Evolutionary conservation across 352 stramenopile genomes (phyloP).

Genomic region (Globisporangium abappressorium): DNA sequence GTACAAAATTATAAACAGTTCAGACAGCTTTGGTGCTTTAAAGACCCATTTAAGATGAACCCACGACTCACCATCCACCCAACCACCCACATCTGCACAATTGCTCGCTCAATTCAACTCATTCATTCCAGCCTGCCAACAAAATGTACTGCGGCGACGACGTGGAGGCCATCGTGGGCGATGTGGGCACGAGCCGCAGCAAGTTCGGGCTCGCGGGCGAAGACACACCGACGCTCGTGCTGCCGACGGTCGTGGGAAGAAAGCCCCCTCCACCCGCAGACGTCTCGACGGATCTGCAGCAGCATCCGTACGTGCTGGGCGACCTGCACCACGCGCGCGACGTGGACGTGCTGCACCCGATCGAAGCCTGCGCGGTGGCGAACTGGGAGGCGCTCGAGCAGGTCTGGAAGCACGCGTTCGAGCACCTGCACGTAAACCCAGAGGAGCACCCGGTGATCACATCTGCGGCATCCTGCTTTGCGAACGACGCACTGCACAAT

Average conservation of each 20-base stretch:
- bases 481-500: slow-evolving; percentile 61
- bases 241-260: slow-evolving; percentile 68
- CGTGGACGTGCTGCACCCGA: slow-evolving; percentile 53
- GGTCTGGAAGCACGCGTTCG: slow-evolving; percentile 78
- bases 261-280: slow-evolving; percentile 13
- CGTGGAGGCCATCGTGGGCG: slow-evolving; percentile 94
- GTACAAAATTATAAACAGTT: background rate
- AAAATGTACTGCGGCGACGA: slow-evolving; percentile 96
- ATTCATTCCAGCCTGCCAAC: background rate
- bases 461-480: slow-evolving; percentile 69
- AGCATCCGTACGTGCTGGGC: slow-evolving; percentile 34
- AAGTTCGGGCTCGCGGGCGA: slow-evolving; percentile 96
- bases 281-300: background rate
- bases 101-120: background rate
- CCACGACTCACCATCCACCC: background rate
- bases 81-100: background rate
- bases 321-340: slow-evolving; percentile 57
- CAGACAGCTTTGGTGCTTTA: background rate
- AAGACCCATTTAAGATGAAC: background rate
- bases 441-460: slow-evolving; percentile 78
- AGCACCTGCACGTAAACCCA: slow-evolving; percentile 60
- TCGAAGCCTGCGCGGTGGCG: slow-evolving; percentile 54
- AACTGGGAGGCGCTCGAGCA: slow-evolving; percentile 88
- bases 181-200: slow-evolving; percentile 88
- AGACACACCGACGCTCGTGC: slow-evolving; percentile 89